Percentiles rank a stretch among this genome's conserved stretches.
phyloP scores from a whole-genome alignment of 805 yeast genomes.

The Yarrowia sp. region DNA sequence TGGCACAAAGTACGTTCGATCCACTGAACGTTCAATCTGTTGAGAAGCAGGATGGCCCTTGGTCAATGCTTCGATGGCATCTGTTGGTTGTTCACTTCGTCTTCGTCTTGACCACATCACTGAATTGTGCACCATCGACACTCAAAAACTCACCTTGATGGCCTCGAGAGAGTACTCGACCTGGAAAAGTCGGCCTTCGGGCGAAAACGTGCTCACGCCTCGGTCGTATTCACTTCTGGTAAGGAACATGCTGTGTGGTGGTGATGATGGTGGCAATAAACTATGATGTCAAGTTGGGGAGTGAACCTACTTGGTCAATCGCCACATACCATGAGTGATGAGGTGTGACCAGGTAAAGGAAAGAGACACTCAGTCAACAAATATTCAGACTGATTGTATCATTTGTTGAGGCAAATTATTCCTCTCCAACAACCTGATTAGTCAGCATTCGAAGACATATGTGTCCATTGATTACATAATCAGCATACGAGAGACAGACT shows the following conservation, averaged over 20 bases:
- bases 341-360: too few species aligned
- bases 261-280: conserved; percentile 22
- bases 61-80: not conserved
- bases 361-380: too few species aligned
- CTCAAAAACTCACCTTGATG: conserved; percentile 46
- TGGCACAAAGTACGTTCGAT: too few species aligned
- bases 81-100: not conserved
- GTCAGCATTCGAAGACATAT: not conserved
- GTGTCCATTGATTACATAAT: not conserved
- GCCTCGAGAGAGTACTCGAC: conserved; percentile 98
- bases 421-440: not conserved
- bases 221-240: conserved; percentile 99
- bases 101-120: too few species aligned
- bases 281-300: conserved; percentile 11
- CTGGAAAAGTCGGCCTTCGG: conserved; percentile 97
- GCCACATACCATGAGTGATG: not conserved
- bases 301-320: conserved; percentile 6
- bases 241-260: conserved; percentile 64
- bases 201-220: conserved; percentile 97
- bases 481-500: too few species aligned
- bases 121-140: not conserved
- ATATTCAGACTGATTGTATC: too few species aligned
- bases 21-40: too few species aligned
- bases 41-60: too few species aligned
- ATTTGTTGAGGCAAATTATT: too few species aligned